Conservation (phyloP, 2,329 filamentous ascomycete genomes). For the Ceratocystis eucalypticola region DNA sequence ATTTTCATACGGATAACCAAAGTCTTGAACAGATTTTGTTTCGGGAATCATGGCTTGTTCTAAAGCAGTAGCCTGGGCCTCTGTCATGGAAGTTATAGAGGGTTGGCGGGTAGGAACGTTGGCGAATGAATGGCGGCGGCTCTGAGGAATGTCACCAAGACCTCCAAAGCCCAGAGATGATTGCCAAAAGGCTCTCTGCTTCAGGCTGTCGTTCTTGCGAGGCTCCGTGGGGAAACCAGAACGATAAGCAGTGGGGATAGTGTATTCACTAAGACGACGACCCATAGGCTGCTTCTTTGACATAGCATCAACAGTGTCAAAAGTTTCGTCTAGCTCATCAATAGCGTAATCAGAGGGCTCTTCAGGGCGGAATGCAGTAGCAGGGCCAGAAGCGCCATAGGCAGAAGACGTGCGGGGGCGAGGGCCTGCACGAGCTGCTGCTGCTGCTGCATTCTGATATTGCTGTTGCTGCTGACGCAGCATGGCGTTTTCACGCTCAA, state of each 20-base stretch:
- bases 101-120: constrained; percentile 51
- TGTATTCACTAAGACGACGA: constrained; percentile 46
- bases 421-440: constrained; percentile 23
- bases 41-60: constrained; percentile 11
- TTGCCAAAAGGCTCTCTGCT: constrained; percentile 54
- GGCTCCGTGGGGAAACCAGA: constrained; percentile 42
- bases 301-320: constrained; percentile 37
- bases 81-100: constrained; percentile 43
- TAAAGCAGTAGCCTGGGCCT: constrained; percentile 10
- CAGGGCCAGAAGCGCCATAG: constrained; percentile 40
- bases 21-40: constrained; percentile 11
- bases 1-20: constrained; percentile 13
- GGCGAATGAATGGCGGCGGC: constrained; percentile 67
- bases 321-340: constrained; percentile 53
- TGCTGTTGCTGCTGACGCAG: constrained; percentile 42
- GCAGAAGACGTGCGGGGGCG: constrained; percentile 30
- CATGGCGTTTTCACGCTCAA: constrained; percentile 49
- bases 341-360: constrained; percentile 56
- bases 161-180: constrained; percentile 54
- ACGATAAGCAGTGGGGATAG: constrained; percentile 31
- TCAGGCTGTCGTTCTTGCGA: constrained; percentile 50
- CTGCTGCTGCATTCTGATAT: constrained; percentile 33
- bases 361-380: constrained; percentile 34
- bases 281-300: constrained; percentile 33
- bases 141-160: constrained; percentile 51